Conservation (phyloP, 164 flowering plant genomes). For the grape (Vitis vinifera) region DNA sequence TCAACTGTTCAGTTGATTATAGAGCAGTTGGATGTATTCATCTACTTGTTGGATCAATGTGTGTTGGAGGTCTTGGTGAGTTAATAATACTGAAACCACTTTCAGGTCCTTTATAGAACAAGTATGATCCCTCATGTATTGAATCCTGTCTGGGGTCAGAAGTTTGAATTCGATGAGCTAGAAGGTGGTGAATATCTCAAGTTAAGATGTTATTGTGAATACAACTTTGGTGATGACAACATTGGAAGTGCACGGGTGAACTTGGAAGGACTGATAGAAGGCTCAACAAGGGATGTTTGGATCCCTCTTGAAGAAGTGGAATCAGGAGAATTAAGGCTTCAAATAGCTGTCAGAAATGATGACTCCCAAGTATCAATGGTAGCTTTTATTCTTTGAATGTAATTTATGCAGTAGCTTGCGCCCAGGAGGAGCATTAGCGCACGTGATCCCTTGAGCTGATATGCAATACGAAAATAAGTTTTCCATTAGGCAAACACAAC, state of each 20-base stretch:
- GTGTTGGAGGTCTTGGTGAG: too few relatives aligned
- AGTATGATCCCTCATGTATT: constrained; percentile 32
- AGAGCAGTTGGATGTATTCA: too few relatives aligned
- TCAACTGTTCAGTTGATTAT: too few relatives aligned
- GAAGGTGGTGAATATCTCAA: constrained; percentile 81
- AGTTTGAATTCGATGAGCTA: constrained; percentile 86
- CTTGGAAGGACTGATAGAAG: constrained; percentile 85
- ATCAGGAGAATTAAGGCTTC: constrained; percentile 84
- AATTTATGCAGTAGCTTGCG: too few relatives aligned
- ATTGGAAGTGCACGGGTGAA: constrained; percentile 83
- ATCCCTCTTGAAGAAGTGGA: constrained; percentile 90
- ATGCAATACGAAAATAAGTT: too few relatives aligned
- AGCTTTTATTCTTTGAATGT: constrained; percentile 6
- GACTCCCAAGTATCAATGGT: constrained; percentile 57
- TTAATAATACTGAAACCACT: neutral
- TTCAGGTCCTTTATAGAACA: constrained; percentile 66
- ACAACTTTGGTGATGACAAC: constrained; percentile 69
- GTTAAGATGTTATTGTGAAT: constrained; percentile 68
- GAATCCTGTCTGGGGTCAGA: constrained; percentile 75
- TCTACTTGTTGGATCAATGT: too few relatives aligned
- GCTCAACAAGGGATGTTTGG: constrained; percentile 71
- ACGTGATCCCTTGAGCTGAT: too few relatives aligned
- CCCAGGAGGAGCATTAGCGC: too few relatives aligned
- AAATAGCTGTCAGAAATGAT: constrained; percentile 62
- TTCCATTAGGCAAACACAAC: too few relatives aligned